Evolutionary conservation across 2,329 filamentous ascomycete species (phyloP).

Genomic region (Aspergillus pseudoviridinutans): DNA sequence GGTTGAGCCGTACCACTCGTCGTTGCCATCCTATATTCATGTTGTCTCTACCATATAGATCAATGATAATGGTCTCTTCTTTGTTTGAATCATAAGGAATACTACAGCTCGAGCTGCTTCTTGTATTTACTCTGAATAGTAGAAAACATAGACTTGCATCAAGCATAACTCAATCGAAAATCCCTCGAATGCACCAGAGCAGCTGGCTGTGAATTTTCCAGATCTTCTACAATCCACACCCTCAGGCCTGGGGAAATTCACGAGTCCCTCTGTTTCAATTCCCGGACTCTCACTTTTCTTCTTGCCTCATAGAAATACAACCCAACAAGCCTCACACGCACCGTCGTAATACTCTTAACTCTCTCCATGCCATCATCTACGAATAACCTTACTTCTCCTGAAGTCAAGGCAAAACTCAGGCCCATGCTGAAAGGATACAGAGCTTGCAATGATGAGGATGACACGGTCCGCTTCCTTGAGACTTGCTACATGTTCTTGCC

Average conservation of each 20-base stretch:
- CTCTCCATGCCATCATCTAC: not conserved
- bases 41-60: not conserved
- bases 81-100: not conserved
- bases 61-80: not conserved
- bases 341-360: not conserved
- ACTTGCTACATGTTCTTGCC: constrained; percentile 11
- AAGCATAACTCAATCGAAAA: not conserved
- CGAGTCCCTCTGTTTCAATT: not conserved
- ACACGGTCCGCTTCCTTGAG: constrained; percentile 8
- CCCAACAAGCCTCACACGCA: not conserved
- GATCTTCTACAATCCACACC: not conserved
- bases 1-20: not conserved
- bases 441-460: not conserved
- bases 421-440: not conserved
- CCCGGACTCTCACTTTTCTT: not conserved
- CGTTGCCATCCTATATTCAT: not conserved
- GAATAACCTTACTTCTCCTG: not conserved
- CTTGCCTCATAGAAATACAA: not conserved
- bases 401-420: not conserved
- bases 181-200: not conserved
- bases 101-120: not conserved
- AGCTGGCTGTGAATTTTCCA: not conserved
- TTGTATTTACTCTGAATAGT: not conserved
- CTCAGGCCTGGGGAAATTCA: not conserved
- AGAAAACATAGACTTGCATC: not conserved